Percentiles rank a stretch among this genome's conserved stretches.
These are phyloP conservation scores for Backusella psychrophila DNA, from an alignment of 192 early-diverging fungal genomes.

Conservation along the genomic window DNA sequence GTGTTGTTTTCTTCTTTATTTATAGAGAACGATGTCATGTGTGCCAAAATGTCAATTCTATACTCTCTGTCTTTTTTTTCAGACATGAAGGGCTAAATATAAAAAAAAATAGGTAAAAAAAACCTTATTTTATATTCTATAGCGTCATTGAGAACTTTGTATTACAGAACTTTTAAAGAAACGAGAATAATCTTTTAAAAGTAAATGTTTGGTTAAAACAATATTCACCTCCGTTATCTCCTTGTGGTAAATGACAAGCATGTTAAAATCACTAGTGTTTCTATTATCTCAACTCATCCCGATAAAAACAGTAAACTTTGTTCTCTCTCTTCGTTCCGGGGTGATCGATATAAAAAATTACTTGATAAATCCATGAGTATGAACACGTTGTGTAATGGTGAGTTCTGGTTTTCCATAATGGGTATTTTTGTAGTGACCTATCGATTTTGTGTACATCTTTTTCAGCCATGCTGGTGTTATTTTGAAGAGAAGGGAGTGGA, in stretches of 20 bases:
- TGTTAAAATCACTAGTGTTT: not conserved
- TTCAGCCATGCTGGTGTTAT: not conserved
- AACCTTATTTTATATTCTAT: not conserved
- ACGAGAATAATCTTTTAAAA: not conserved
- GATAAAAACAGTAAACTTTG: not conserved
- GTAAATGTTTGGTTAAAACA: not conserved
- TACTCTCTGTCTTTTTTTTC: not conserved
- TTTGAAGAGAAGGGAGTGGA: not conserved
- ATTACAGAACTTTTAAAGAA: not conserved
- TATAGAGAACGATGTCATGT: not conserved
- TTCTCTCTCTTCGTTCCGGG: not conserved
- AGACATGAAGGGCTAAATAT: not conserved
- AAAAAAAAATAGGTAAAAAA: not conserved
- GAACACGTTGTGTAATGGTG: not conserved
- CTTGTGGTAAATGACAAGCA: not conserved
- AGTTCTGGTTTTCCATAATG: not conserved
- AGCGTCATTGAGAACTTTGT: not conserved
- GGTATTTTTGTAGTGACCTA: not conserved
- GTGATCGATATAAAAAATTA: not conserved
- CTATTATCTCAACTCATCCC: not conserved
- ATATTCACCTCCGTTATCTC: not conserved
- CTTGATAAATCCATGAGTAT: constrained; percentile 8
- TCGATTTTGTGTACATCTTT: not conserved
- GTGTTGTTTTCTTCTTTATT: not conserved
- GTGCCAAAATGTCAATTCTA: not conserved